Evolutionary conservation across 805 yeast genomes (phyloP).

Genomic region (Candida methanosorbosa): DNA sequence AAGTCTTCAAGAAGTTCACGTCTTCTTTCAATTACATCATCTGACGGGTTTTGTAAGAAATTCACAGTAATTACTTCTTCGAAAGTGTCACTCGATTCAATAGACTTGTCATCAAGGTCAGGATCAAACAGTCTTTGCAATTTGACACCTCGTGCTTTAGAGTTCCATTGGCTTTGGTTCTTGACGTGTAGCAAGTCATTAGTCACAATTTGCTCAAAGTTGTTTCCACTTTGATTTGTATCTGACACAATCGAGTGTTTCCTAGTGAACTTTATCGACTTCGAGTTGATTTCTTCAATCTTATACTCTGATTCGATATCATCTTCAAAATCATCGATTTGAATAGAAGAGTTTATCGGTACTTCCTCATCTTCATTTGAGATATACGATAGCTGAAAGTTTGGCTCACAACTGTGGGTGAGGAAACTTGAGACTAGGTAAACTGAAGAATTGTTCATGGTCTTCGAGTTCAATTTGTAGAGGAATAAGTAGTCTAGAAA

Average conservation of each 20-base stretch:
- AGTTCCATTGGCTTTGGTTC: background rate
- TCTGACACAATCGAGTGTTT: background rate
- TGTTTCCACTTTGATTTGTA: too few species aligned
- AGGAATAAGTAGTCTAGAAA: constrained; percentile 14
- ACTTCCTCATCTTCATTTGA: background rate
- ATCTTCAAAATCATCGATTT: too few species aligned
- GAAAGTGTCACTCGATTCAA: background rate
- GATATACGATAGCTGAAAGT: background rate
- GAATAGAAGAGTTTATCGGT: too few species aligned
- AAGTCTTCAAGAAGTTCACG: background rate
- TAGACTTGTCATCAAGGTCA: too few species aligned
- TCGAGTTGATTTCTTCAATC: constrained; percentile 11
- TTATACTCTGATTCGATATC: constrained; percentile 10
- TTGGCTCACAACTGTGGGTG: constrained; percentile 2
- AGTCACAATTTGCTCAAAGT: background rate
- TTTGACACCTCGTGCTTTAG: constrained; percentile 1
- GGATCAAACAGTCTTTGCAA: background rate
- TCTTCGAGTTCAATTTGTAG: constrained; percentile 17
- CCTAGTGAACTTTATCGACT: constrained; percentile 11
- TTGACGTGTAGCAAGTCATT: background rate
- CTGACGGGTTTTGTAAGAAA: constrained; percentile 1
- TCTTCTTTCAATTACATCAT: constrained; percentile 1
- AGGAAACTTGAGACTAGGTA: constrained; percentile 16
- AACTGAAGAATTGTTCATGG: constrained; percentile 11
- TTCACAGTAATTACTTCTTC: background rate